Evolutionary conservation across 768 basidiomycete genomes (phyloP), one percentile per base, ranked within the genome.

Genomic region (Russula emetica): DNA sequence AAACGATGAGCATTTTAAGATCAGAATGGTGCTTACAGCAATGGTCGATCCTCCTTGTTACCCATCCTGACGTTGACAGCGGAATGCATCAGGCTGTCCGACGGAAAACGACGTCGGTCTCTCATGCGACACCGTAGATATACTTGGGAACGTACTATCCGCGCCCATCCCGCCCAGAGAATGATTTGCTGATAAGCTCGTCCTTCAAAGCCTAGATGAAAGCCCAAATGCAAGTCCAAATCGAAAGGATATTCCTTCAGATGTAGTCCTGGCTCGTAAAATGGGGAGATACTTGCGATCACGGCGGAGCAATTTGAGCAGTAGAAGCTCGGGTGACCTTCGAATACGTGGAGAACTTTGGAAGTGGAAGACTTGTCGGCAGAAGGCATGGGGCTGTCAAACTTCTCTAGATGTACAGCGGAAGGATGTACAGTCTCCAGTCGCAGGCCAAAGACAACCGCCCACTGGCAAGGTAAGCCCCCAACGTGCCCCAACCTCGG

Each of bases 151-250:
- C 89, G 73, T 69, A 85, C 90, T 84, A 92, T 70, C 90, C 90
- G 63, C 88, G 79, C 2, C 90, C 90, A 53, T 93, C 91, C 70
- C 91, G 77, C 6, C 90, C 90, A 30, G 89, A 87, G 76, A 93
- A 93, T 0, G 88, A 77, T 71, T 92, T 93, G 77, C 88, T 90
- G 64, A 93, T 90, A 24, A 92, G 74, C 69, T 92, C 90, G 67
- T 93, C 91, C 72, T 92, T 90, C 18, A 93, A 78, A 24, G 86
- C 82, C 90, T 92, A 63, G 11, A 40, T 18, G 38, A 3, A 40
- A 6, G 38, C 13, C 9, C 32, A 10, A 32, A 36, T 22, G 32
- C 53, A 44, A 14, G 60, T 20, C 13, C 24, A 6, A 34, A 22
- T 40, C 26, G 49, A 51, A 49, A 49, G 28, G 45, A 40, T 57